Evolutionary conservation across 225 moss, liverwort and hornwort species (phyloP), one percentile per base, ranked within the genome.

Genomic region (Physcomitrellopsis africana): DNA sequence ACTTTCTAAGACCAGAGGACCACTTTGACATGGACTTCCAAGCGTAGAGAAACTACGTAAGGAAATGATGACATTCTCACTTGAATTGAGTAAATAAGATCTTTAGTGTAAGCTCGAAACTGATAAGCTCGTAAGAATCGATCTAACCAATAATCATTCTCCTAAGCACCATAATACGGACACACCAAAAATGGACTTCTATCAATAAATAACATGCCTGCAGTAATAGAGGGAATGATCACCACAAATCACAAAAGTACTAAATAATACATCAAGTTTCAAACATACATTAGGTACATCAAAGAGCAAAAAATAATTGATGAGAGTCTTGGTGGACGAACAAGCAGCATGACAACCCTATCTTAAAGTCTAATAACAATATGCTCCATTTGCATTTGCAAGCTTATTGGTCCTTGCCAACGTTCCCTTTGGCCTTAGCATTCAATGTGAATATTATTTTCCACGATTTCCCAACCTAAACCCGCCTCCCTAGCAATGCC

Each of bases 131-230:
- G 90, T 60, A 96, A 67, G 3, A 96, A 86, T 59, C 96, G 89
- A 72, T 96, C 96, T 80, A 94, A 67, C 96, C 96, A 96, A 72
- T 89, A 96, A 20, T 85, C 86, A 67, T 96, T 96, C 76, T 96
- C 96, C 96, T 96, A 86, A 72, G 68, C 6, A 67, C 16, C 70
- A 84, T 13, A 69, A 65, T 44, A 32, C n/a, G n/a, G 29, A 43
- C 16, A 77, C 73, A 69, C 29, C 49, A n/a, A 66, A 64, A 53
- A 48, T 12, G 5, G 7, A 63, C 10, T 45, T n/a, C 11, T 27
- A 9, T 11, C 63, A 24, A 64, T 65, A 60, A 61, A 56, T 16
- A 60, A 1, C 14, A 68, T 56, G 18, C 20, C 11, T 51, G 51
- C 19, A 65, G 20, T 32, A 61, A n/a, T n/a, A 60, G 19, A 58